phyloP scores from a whole-genome alignment of 306 rosid species.

The Echinosophora koreensis region DNA sequence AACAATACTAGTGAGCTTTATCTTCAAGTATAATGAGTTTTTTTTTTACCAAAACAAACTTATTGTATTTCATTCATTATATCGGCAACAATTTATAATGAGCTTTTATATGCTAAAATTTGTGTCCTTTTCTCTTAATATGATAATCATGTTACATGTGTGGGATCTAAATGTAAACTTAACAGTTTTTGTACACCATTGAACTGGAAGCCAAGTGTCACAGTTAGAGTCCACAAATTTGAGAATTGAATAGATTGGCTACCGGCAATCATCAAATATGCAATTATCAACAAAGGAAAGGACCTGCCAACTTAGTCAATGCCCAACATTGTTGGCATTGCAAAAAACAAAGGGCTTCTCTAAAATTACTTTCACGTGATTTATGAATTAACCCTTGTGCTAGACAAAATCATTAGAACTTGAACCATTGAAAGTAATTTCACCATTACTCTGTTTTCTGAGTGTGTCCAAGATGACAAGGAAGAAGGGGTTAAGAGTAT shows the following conservation, averaged over 20 bases:
- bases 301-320: neutral
- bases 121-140: too few species aligned
- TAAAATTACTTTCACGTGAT: neutral
- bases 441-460: neutral
- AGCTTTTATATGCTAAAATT: too few species aligned
- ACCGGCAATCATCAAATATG: neutral
- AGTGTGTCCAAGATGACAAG: neutral
- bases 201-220: constrained; percentile 26
- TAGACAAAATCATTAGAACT: constrained; percentile 16
- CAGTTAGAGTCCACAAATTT: constrained; percentile 2
- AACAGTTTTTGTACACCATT: too few species aligned
- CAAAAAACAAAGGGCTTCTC: neutral
- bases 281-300: neutral
- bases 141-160: too few species aligned
- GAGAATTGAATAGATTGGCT: neutral
- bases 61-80: too few species aligned
- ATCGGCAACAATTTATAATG: too few species aligned
- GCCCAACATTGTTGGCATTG: neutral
- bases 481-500: neutral
- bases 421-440: neutral
- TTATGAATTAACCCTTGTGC: neutral
- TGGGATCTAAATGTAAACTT: too few species aligned
- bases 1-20: too few species aligned
- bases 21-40: too few species aligned
- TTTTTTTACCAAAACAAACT: too few species aligned